Evolutionary conservation across 306 rosid genomes (phyloP).

Genomic region (Cicer bijugum): DNA sequence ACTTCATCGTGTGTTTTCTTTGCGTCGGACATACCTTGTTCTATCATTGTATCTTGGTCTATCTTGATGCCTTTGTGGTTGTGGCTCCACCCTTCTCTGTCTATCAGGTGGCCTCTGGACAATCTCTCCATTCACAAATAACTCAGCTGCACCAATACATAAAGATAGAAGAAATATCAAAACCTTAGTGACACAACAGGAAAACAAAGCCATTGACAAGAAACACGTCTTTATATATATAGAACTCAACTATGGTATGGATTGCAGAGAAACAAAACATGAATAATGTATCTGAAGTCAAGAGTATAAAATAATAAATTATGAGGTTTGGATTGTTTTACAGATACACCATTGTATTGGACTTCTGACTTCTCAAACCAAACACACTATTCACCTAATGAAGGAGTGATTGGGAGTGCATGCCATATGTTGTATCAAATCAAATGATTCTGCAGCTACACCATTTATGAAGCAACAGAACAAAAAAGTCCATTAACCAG

Average conservation of each 20-base stretch:
- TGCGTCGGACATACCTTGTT: conserved; percentile 64
- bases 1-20: conserved; percentile 62
- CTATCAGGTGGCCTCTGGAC: conserved; percentile 84
- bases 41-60: conserved; percentile 78
- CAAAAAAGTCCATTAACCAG: conserved; percentile 55
- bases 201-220: background rate
- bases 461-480: conserved; percentile 44
- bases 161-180: background rate
- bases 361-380: conserved; percentile 19
- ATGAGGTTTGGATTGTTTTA: background rate
- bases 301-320: conserved; percentile 8
- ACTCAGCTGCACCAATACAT: conserved; percentile 60
- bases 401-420: conserved; percentile 11
- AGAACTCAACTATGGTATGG: background rate
- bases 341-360: background rate
- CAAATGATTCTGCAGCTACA: conserved; percentile 52
- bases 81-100: conserved; percentile 85
- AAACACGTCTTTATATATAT: background rate
- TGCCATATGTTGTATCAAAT: conserved; percentile 45
- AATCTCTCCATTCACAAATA: conserved; percentile 80
- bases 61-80: conserved; percentile 74
- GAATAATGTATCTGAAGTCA: background rate
- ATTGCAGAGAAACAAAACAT: conserved; percentile 4
- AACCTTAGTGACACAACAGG: conserved; percentile 2
- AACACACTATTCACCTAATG: background rate